Evolutionary conservation across 176 grass and related monocot species (phyloP), one percentile per base, ranked within the genome.

Genomic region (Bothriochloa decipiens): DNA sequence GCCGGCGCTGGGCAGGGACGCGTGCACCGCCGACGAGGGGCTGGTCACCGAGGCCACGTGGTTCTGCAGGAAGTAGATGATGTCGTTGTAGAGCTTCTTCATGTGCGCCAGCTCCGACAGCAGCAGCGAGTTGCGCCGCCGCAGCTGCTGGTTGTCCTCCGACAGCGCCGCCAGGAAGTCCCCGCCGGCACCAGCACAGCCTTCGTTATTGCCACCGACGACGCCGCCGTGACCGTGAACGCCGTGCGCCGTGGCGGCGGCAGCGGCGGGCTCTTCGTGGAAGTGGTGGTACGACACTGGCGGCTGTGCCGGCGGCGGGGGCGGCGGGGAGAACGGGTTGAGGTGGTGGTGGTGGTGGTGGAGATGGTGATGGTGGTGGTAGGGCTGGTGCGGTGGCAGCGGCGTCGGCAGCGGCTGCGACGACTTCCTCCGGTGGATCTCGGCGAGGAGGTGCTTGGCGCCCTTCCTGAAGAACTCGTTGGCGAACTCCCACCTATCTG

Each of bases 1-100:
- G 32, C 27, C 77, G 10, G 29, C 23, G 22, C 8, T 16, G 0
- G 45, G 68, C 5, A 41, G 74, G 4, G 23, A 39, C 46, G 82
- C 70, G 60, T 68, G 47, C 12, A 39, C 60, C 69, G 52, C 37
- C 23, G 76, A 64, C 84, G 83, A 87, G 77, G 77, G 87, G 86
- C 33, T 82, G 9, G 84, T 25, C 39, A 84, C 75, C 10, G 95
- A 72, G 61, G 80, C 86, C 72, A 95, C 91, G 82, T 98, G 92
- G 77, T 91, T 93, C 82, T 98, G 92, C 66, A 98, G 81, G 89
- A 98, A 98, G 91, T 91, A 90, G 80, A 98, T 90, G 83, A 98
- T 93, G 89, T 95, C 95, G 79, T 88, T 93, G 85, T 98, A 98
- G 42, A 98, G 92, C 87, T 91, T 98, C 89, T 95, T 98, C 95